Evolutionary conservation across 306 rosid genomes (phyloP).

Genomic region (Albizia julibrissin): DNA sequence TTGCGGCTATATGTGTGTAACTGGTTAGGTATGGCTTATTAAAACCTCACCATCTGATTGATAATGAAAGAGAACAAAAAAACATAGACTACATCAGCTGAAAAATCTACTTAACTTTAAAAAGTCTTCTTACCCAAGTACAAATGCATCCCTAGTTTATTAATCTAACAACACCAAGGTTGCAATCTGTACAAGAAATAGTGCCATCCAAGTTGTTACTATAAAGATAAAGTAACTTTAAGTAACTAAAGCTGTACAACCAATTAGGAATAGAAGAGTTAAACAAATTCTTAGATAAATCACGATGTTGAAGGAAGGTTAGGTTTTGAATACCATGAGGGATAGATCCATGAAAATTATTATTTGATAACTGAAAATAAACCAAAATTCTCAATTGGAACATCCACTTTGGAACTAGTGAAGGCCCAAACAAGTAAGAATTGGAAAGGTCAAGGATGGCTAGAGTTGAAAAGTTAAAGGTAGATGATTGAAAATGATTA

Average conservation of each 20-base stretch:
- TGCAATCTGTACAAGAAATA: conserved; percentile 4
- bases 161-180: not conserved
- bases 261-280: conserved; percentile 22
- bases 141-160: not conserved
- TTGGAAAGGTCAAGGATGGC: not conserved
- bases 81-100: too few relatives aligned
- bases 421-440: not conserved
- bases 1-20: too few relatives aligned
- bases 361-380: not conserved
- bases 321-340: conserved; percentile 3
- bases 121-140: too few relatives aligned
- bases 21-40: too few relatives aligned
- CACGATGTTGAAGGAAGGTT: conserved; percentile 31
- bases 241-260: not conserved
- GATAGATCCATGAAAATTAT: not conserved
- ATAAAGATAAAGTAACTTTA: not conserved
- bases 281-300: not conserved
- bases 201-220: not conserved
- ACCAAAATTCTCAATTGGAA: not conserved
- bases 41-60: too few relatives aligned
- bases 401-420: not conserved
- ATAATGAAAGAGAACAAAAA: too few relatives aligned
- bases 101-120: too few relatives aligned
- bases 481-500: not conserved
- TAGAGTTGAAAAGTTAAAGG: not conserved